A percentile compares a stretch with the other conserved stretches of the same genome.
phyloP scores from a whole-genome alignment of 192 early-diverging fungal species.

The Funneliformis geosporum region DNA sequence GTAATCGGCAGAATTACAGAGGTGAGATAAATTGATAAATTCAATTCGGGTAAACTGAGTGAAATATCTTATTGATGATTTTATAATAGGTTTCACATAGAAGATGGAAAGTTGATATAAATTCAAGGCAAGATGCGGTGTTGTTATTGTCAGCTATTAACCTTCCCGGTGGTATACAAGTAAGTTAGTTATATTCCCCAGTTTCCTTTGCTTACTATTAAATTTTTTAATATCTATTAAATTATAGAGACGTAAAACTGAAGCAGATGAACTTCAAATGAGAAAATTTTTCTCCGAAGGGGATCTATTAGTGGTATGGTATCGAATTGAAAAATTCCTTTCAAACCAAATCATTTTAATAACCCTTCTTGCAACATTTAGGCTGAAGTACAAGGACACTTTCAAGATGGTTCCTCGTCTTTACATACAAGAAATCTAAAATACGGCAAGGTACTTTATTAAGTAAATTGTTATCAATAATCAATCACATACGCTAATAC shows the following conservation, averaged over 20 bases:
- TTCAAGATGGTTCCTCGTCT: constrained; percentile 82
- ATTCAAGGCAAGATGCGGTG: constrained; percentile 82
- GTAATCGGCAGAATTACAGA: constrained; percentile 94
- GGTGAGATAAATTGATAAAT: constrained; percentile 38
- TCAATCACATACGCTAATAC: constrained; percentile 45
- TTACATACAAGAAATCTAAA: constrained; percentile 89
- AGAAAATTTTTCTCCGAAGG: constrained; percentile 92
- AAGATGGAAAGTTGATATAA: constrained; percentile 95
- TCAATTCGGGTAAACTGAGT: not conserved
- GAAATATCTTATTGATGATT: not conserved
- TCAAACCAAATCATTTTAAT: not conserved
- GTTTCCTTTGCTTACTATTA: not conserved
- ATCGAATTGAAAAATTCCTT: not conserved
- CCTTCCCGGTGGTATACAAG: constrained; percentile 93
- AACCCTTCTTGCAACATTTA: constrained; percentile 8
- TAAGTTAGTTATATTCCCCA: constrained; percentile 33
- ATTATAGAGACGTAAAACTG: constrained; percentile 81
- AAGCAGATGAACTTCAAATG: constrained; percentile 97
- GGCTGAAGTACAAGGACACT: constrained; percentile 85
- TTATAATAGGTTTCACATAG: constrained; percentile 67
- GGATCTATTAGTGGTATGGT: constrained; percentile 80
- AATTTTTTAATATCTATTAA: not conserved
- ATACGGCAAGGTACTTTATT: constrained; percentile 75
- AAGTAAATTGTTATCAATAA: not conserved
- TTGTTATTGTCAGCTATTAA: constrained; percentile 89